Conservation (phyloP, 768 basidiomycete genomes). For the Clitopilus hobsonii region DNA sequence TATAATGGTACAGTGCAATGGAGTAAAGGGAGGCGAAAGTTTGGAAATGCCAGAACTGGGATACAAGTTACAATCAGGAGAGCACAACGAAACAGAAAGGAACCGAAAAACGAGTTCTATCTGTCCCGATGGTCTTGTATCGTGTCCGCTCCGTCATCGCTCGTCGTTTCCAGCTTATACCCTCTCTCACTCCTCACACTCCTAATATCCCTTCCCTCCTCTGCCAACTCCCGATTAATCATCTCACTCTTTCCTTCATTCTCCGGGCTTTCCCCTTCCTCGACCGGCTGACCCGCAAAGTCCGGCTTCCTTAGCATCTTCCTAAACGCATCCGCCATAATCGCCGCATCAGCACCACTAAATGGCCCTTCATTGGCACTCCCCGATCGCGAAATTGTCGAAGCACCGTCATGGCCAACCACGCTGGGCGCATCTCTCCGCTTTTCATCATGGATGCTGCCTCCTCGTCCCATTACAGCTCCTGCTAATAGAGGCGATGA, state of each 20-base stretch:
- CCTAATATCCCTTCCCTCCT: slow-evolving; percentile 85
- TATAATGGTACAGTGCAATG: neutral
- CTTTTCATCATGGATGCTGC: slow-evolving; percentile 1
- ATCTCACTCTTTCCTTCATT: slow-evolving; percentile 35
- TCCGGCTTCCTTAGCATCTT: slow-evolving; percentile 86
- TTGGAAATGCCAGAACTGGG: neutral
- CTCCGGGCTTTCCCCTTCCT: slow-evolving; percentile 68
- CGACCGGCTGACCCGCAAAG: slow-evolving; percentile 65
- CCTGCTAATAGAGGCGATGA: slow-evolving; percentile 27
- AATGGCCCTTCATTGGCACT: slow-evolving; percentile 67
- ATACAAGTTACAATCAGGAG: neutral
- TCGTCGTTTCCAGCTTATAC: slow-evolving; percentile 69
- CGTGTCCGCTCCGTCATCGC: slow-evolving; percentile 43
- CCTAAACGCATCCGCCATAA: slow-evolving; percentile 91
- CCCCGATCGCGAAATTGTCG: slow-evolving; percentile 59
- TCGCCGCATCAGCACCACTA: slow-evolving; percentile 82
- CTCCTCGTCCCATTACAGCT: slow-evolving; percentile 15
- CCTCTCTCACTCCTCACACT: slow-evolving; percentile 80
- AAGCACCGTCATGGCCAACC: slow-evolving; percentile 68
- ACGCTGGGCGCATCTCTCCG: slow-evolving; percentile 32
- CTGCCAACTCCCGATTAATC: slow-evolving; percentile 73
- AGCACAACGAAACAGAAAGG: neutral
- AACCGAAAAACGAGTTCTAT: neutral
- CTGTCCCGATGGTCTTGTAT: slow-evolving; percentile 38
- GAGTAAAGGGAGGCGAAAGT: neutral